These are phyloP conservation scores for Penicillium angulare DNA, from an alignment of 495 filamentous ascomycete genomes.

Conservation along the genomic window DNA sequence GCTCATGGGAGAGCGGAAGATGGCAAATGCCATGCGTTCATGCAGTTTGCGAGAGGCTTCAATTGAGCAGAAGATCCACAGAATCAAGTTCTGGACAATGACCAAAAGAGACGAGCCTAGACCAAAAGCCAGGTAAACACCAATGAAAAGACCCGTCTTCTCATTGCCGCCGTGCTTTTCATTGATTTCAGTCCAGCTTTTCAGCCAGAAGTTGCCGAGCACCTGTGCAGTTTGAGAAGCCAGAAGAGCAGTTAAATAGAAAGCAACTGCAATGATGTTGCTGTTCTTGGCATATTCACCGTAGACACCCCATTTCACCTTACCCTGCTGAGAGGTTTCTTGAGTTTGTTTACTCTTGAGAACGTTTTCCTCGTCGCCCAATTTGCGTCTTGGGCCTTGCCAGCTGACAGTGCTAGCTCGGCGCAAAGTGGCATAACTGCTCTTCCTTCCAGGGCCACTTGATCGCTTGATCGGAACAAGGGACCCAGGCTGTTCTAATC, in stretches of 20 bases:
- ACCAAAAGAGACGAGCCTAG: conserved; percentile 83
- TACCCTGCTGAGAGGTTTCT: conserved; percentile 87
- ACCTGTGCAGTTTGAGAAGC: conserved; percentile 80
- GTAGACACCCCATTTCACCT: conserved; percentile 95
- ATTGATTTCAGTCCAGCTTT: conserved; percentile 85
- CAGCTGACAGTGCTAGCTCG: conserved; percentile 92
- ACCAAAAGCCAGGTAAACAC: conserved; percentile 91
- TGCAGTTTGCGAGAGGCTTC: conserved; percentile 96
- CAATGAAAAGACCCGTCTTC: conserved; percentile 83
- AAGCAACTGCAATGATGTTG: conserved; percentile 76
- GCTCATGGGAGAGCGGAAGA: conserved; percentile 97
- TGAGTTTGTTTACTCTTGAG: conserved; percentile 80
- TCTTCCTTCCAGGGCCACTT: conserved; percentile 52
- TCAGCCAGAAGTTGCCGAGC: conserved; percentile 85
- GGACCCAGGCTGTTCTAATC: conserved; percentile 67
- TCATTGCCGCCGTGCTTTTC: conserved; percentile 63
- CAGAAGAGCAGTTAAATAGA: conserved; percentile 78
- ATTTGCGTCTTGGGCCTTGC: conserved; percentile 76
- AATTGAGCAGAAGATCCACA: conserved; percentile 99
- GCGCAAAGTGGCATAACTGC: conserved; percentile 73
- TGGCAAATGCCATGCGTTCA: conserved; percentile 96
- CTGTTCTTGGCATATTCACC: conserved; percentile 89
- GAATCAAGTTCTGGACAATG: conserved; percentile 87
- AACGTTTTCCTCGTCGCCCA: conserved; percentile 77
- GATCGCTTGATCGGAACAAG: conserved; percentile 66